Base-by-base conservation (phyloP, 257 asterid genomes). In the Knoxia roxburghii region DNA sequence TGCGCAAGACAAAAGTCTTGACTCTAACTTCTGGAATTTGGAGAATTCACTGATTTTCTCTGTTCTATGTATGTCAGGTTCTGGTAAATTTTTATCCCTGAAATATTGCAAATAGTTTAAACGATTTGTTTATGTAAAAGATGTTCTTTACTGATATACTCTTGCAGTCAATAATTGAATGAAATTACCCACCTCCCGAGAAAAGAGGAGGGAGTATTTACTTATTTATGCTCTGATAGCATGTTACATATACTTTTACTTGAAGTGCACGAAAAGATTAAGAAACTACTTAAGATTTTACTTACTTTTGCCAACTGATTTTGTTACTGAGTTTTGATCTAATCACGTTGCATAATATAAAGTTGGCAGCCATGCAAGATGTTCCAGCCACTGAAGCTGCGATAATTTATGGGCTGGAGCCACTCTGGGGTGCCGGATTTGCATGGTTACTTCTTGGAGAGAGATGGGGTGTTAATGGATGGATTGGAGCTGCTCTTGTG, bases 401-500 rank as follows among this genome's bases (percentile, higher is more conserved):
- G 48, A 86, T 86, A 54, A 78, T 89, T 29, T 89, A 89, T 71
- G 95, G 95, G 43, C 61, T 89, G 81, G 96, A 89, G 75, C 96
- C 95, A 29, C 81, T 89, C 48, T 86, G 95, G 96, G 91, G 96
- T 70, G 95, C 95, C 61, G 90, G 87, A 75, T 86, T 89, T 76
- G 96, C 96, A 50, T 89, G 96, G 95, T 80, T 83, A 68, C 81
- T 85, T 39, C 96, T 89, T 63, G 96, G 95, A 53, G 96, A 89
- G 83, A 84, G 96, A 73, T 89, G 96, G 96, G 96, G 89, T 50
- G 9, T 82, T 61, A 70, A 46, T 66, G 95, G 95, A 61, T 89
- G 96, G 96, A 80, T 86, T 69, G 95, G 96, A 63, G 95, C 95
- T 64, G 86, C 88, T 72, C 79, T 89, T 66, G 87, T 89, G 53